phyloP scores from a whole-genome alignment of 371 early-diverging fungal genomes.

The Capillidium rhysosporum region DNA sequence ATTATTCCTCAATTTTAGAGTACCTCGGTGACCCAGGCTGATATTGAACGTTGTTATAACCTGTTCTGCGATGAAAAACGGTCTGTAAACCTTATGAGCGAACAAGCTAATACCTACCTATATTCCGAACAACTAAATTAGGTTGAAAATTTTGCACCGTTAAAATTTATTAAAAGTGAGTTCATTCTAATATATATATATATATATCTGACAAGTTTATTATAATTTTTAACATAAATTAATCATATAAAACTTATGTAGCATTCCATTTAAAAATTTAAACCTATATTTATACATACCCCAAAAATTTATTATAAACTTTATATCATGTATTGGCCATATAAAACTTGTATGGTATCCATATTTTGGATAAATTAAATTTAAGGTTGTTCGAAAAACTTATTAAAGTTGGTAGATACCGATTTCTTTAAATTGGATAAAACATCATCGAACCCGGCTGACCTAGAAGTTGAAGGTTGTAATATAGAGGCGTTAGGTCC shows the following conservation, averaged over 20 bases:
- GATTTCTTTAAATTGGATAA: background rate
- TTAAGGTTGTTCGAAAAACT: conserved; percentile 2
- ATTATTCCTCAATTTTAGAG: conserved; percentile 20
- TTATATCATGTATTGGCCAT: too few species aligned
- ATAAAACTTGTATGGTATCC: too few species aligned
- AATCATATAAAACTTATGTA: too few species aligned
- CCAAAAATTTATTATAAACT: too few species aligned
- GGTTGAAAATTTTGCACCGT: too few species aligned
- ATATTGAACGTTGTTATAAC: conserved; percentile 80
- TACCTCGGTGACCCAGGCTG: conserved; percentile 67
- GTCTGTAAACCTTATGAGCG: conserved; percentile 77
- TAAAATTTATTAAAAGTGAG: too few species aligned
- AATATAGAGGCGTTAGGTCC: background rate
- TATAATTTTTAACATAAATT: too few species aligned
- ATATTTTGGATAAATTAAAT: too few species aligned
- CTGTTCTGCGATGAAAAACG: conserved; percentile 93
- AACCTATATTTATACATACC: too few species aligned
- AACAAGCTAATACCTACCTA: conserved; percentile 86
- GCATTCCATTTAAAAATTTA: too few species aligned
- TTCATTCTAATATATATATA: too few species aligned
- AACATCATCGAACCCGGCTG: background rate
- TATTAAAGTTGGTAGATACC: background rate
- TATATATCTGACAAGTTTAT: too few species aligned
- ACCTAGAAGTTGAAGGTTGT: background rate
- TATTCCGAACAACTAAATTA: conserved; percentile 41